A percentile compares a stretch with the other conserved stretches of the same genome.
Evolutionary conservation across 805 yeast genomes (phyloP).

Genomic region (Lipomyces sp.): DNA sequence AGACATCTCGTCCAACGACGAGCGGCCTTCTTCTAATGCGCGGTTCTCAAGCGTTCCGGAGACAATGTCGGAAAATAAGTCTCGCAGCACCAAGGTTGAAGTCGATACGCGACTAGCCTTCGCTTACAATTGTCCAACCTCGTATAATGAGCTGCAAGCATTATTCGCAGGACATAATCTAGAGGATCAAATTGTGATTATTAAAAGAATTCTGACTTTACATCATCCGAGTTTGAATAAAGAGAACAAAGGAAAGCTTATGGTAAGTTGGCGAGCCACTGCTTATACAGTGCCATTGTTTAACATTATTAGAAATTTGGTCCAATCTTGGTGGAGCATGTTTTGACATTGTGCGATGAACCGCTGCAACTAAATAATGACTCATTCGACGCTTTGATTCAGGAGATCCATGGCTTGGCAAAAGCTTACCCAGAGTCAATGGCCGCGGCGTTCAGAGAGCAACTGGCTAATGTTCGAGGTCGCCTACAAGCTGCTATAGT

Average conservation of each 20-base stretch:
- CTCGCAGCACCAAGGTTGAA: not conserved
- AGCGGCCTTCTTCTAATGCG: not conserved
- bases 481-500: slow-evolving; percentile 48
- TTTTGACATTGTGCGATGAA: slow-evolving; percentile 43
- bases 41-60: slow-evolving; percentile 51
- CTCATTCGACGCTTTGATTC: slow-evolving; percentile 39
- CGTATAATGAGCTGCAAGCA: slow-evolving; percentile 66
- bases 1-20: not conserved
- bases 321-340: slow-evolving; percentile 47
- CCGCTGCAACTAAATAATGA: not conserved
- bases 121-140: slow-evolving; percentile 54
- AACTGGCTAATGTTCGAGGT: slow-evolving; percentile 59
- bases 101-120: slow-evolving; percentile 35
- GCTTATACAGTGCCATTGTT: not conserved
- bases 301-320: slow-evolving; percentile 26
- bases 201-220: slow-evolving; percentile 60
- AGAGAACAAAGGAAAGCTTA: slow-evolving; percentile 75
- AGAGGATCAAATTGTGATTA: slow-evolving; percentile 51
- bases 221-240: slow-evolving; percentile 78
- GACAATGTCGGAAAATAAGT: not conserved
- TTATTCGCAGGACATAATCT: slow-evolving; percentile 69
- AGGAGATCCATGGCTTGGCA: slow-evolving; percentile 58
- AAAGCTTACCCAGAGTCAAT: slow-evolving; percentile 68
- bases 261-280: slow-evolving; percentile 7
- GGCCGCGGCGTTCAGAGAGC: slow-evolving; percentile 64